phyloP scores from a whole-genome alignment of 345 rosid species.

The Durio zibethinus region DNA sequence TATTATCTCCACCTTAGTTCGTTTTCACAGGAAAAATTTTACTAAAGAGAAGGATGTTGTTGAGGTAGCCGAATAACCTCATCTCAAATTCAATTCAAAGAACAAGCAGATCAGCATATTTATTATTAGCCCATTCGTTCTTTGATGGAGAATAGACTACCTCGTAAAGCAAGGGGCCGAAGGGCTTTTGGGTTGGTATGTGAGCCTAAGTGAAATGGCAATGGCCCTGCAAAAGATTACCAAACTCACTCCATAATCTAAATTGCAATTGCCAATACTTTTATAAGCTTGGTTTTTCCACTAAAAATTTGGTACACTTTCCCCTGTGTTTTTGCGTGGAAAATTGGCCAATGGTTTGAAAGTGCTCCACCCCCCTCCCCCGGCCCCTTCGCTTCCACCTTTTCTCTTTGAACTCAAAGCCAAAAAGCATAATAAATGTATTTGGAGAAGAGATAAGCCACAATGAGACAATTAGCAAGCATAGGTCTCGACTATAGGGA shows the following conservation, averaged over 20 bases:
- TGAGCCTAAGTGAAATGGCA: conserved; percentile 13
- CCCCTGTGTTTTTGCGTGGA: conserved; percentile 1
- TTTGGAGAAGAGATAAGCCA: conserved; percentile 14
- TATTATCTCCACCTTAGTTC: too few relatives aligned
- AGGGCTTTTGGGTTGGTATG: too few relatives aligned
- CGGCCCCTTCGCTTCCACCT: neutral
- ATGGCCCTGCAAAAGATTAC: conserved; percentile 28
- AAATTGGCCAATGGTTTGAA: conserved; percentile 6
- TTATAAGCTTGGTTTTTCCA: neutral
- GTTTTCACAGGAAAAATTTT: too few relatives aligned
- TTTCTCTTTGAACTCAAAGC: conserved; percentile 17
- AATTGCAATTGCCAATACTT: neutral
- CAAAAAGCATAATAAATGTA: neutral
- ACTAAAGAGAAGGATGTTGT: too few relatives aligned
- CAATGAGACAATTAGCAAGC: conserved; percentile 19
- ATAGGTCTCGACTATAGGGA: conserved; percentile 31
- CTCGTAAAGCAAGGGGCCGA: too few relatives aligned
- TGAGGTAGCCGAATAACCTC: too few relatives aligned
- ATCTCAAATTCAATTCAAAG: too few relatives aligned
- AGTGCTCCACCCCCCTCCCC: conserved; percentile 30
- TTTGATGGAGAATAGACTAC: too few relatives aligned
- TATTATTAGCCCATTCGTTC: too few relatives aligned
- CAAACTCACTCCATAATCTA: conserved; percentile 7
- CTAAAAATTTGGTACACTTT: neutral
- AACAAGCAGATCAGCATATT: too few relatives aligned